A percentile compares a stretch with the other conserved stretches of the same genome.
phyloP scores from a whole-genome alignment of 106 monocot species.

The Amphibolis antarctica region DNA sequence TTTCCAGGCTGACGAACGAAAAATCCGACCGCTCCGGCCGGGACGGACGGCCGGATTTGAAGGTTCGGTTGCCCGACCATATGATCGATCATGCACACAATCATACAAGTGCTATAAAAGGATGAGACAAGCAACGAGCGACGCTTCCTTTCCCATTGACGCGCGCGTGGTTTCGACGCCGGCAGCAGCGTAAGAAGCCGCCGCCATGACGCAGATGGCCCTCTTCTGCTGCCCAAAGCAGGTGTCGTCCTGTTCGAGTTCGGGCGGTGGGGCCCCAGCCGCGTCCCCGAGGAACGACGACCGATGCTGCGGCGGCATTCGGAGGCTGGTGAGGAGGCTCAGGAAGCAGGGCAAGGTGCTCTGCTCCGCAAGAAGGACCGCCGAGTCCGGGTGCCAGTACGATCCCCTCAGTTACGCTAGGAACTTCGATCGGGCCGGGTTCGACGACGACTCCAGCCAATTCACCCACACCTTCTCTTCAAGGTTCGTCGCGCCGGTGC shows the following conservation, averaged over 20 bases:
- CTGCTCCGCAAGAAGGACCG: not conserved
- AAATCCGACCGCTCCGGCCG: too few species aligned
- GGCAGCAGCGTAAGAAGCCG: too few species aligned
- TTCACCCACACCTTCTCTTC: constrained; percentile 14
- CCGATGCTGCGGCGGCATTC: not conserved
- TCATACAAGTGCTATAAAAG: too few species aligned
- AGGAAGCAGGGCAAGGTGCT: constrained; percentile 29
- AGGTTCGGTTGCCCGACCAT: too few species aligned
- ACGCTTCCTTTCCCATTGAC: too few species aligned
- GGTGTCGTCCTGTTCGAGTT: not conserved
- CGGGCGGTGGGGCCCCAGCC: not conserved
- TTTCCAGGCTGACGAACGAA: too few species aligned
- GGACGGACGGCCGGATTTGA: too few species aligned
- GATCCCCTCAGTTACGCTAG: constrained; percentile 29
- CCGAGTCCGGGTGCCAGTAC: constrained; percentile 19
- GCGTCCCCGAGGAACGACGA: not conserved
- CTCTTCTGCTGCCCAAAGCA: constrained; percentile 17
- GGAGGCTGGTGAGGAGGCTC: constrained; percentile 21
- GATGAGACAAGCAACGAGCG: too few species aligned
- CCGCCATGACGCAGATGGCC: constrained; percentile 2
- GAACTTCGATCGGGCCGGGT: constrained; percentile 17
- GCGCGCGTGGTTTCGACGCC: too few species aligned
- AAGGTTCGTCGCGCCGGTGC: constrained; percentile 5
- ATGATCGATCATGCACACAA: too few species aligned
- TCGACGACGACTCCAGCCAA: constrained; percentile 5